Percentiles rank a stretch among this genome's conserved stretches.
Evolutionary conservation across 495 filamentous ascomycete species (phyloP).

Genomic region (Clohesyomyces aquaticus): DNA sequence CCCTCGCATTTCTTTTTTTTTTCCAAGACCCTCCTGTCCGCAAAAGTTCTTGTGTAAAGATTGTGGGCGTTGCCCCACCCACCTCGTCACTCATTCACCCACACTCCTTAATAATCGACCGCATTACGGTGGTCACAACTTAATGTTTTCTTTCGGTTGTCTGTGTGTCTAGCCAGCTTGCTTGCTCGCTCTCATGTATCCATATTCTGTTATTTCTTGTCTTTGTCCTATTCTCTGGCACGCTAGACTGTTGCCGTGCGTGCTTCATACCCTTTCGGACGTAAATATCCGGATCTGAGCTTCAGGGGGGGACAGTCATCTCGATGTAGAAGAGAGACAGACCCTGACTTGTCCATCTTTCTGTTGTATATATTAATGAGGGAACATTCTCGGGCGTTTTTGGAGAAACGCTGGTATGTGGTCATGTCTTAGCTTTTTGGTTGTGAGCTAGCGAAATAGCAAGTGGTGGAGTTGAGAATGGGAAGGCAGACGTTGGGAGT

Average conservation of each 20-base stretch:
- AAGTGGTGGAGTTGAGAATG: neutral
- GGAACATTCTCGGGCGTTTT: neutral
- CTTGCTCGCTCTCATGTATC: neutral
- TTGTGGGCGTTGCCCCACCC: neutral
- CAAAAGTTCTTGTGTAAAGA: neutral
- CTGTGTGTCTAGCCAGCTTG: neutral
- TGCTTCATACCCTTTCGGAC: conserved; percentile 20
- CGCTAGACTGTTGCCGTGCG: conserved; percentile 12
- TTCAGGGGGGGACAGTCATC: neutral
- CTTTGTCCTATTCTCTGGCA: conserved; percentile 7
- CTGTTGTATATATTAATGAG: conserved; percentile 12
- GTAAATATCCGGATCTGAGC: neutral
- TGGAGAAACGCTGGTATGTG: neutral
- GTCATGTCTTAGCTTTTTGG: conserved; percentile 10
- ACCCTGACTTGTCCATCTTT: neutral
- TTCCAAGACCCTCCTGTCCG: neutral
- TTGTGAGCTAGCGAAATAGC: too few relatives aligned
- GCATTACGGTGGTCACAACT: neutral
- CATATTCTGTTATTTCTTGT: neutral
- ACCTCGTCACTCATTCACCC: neutral
- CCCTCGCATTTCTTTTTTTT: conserved; percentile 12
- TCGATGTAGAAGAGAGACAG: neutral
- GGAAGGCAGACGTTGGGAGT: neutral
- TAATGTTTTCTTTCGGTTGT: conserved; percentile 15
- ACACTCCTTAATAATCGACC: conserved; percentile 22